Base-by-base conservation (phyloP, 108 stramenopile genomes). In the Bacterosira constricta region DNA sequence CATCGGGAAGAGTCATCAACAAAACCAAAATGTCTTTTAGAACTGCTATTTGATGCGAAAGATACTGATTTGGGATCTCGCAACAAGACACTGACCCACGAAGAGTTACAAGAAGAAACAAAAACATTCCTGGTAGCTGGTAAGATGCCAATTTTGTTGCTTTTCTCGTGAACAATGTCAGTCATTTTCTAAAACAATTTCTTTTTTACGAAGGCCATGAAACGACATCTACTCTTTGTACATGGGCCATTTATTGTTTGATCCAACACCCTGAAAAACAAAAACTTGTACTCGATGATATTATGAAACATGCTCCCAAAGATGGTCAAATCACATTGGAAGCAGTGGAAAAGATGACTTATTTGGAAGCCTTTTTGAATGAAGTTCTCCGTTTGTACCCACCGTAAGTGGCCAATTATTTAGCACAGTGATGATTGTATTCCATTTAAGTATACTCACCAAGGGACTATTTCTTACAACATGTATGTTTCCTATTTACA, bases 371-470 rank as follows among this genome's bases (percentile, higher is more conserved):
- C 6, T 84, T 90, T 51, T 58, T 90, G 59, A 66, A 71, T 23
- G 89, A 90, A 67, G 86, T 87, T n/a, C 73, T 87, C 15, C 83
- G 89, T 4, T 15, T 87, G 44, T 86, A 82, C 41, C 80, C 89
- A 35, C 73, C 73, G 30, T 52, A 52, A 52, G 51, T 52, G 9
- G 27, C n/a, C n/a, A n/a, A n/a, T n/a, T n/a, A n/a, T n/a, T n/a
- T n/a, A n/a, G n/a, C n/a, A n/a, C n/a, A n/a, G n/a, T n/a, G n/a
- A n/a, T n/a, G n/a, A n/a, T n/a, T n/a, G n/a, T n/a, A n/a, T n/a
- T n/a, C n/a, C n/a, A n/a, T n/a, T n/a, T n/a, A n/a, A n/a, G n/a
- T n/a, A n/a, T n/a, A n/a, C n/a, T n/a, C n/a, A n/a, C n/a, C n/a
- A n/a, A n/a, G n/a, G n/a, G n/a, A n/a, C n/a, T n/a, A n/a, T n/a